Percentiles rank a stretch among this genome's conserved stretches.
Conservation (phyloP, 2,329 filamentous ascomycete genomes). For the Aspergillus cejpii region DNA sequence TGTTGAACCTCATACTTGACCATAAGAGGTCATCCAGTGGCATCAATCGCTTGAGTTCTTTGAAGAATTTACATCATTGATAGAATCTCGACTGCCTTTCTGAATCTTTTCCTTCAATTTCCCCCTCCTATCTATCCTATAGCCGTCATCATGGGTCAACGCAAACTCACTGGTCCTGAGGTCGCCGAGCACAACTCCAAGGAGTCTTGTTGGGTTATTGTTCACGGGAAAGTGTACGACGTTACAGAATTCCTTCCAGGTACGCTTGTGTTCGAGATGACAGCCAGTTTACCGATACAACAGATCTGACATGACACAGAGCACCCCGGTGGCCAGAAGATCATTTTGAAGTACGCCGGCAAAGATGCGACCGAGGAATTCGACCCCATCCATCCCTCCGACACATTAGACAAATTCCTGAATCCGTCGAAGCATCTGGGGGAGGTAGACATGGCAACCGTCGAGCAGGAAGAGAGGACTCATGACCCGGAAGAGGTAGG, state of each 20-base stretch:
- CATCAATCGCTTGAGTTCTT: neutral
- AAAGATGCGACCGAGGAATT: conserved; percentile 91
- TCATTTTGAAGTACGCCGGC: conserved; percentile 94
- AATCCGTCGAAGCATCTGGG: conserved; percentile 80
- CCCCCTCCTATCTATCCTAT: conserved; percentile 1
- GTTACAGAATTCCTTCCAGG: conserved; percentile 82
- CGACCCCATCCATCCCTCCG: conserved; percentile 81
- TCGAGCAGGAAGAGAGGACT: conserved; percentile 59
- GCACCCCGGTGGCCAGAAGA: conserved; percentile 81
- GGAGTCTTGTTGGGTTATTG: conserved; percentile 86
- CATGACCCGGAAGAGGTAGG: conserved; percentile 65
- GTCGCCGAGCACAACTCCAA: conserved; percentile 69
- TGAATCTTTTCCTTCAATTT: conserved; percentile 3
- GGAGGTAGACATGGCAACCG: conserved; percentile 79
- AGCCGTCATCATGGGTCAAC: conserved; percentile 19
- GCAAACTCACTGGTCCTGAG: conserved; percentile 48
- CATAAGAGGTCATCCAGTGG: neutral
- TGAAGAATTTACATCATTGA: neutral
- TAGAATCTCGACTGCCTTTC: neutral
- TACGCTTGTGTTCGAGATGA: conserved; percentile 23
- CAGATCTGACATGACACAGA: conserved; percentile 43
- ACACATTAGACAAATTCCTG: conserved; percentile 77
- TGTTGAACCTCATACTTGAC: neutral
- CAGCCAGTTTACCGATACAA: neutral
- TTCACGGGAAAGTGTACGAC: conserved; percentile 83